Evolutionary conservation across 129 eudicot genomes (phyloP).

Genomic region (Escallonia herrerae): DNA sequence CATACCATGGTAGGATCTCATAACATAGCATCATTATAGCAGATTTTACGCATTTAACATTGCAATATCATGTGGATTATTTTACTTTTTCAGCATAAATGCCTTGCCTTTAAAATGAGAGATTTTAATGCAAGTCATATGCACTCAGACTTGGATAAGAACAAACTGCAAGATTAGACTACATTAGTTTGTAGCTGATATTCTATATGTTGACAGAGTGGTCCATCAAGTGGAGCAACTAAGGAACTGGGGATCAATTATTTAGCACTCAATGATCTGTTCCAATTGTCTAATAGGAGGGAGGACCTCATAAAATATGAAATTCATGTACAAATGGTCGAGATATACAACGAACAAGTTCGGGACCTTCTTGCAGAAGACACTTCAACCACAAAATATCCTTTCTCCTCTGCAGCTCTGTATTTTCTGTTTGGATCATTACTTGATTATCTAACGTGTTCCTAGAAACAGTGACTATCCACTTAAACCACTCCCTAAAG

Average conservation of each 20-base stretch:
- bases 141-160: not conserved
- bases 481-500: not conserved
- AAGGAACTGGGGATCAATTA: constrained; percentile 71
- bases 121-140: not conserved
- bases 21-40: no score
- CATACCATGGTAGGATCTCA: constrained; percentile 64
- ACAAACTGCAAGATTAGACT: not conserved
- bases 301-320: constrained; percentile 52
- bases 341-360: constrained; percentile 80
- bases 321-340: constrained; percentile 80
- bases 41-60: no score
- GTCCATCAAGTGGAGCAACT: constrained; percentile 50
- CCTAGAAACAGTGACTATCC: not conserved
- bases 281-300: constrained; percentile 52
- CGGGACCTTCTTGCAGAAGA: constrained; percentile 74
- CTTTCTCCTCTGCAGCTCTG: constrained; percentile 6
- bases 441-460: not conserved
- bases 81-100: no score
- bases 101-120: no score
- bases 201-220: constrained; percentile 42
- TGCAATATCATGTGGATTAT: no score
- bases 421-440: not conserved
- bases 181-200: not conserved
- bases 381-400: constrained; percentile 38
- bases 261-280: constrained; percentile 73